Percentiles rank a stretch among this genome's conserved stretches.
These are phyloP conservation scores for Iris macrosiphon DNA, from an alignment of 106 monocot genomes.

Conservation along the genomic window DNA sequence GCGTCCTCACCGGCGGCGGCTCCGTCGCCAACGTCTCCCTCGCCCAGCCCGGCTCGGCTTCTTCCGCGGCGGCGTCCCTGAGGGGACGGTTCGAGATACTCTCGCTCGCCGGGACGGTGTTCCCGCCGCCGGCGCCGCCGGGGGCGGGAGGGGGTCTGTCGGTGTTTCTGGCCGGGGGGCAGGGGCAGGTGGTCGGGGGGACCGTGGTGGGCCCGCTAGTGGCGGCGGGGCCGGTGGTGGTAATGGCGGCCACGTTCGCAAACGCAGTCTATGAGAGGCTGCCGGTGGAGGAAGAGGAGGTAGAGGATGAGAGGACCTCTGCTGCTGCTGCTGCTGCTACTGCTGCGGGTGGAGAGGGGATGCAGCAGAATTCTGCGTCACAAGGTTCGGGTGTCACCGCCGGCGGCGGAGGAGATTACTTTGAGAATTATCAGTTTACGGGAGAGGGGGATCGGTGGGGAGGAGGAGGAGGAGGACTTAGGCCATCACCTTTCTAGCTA, in stretches of 20 bases:
- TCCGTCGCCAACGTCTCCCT: slow-evolving; percentile 1
- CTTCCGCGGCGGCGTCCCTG: neutral
- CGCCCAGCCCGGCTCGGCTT: neutral
- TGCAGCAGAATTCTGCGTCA: neutral
- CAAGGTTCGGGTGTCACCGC: slow-evolving; percentile 2
- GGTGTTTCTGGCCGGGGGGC: slow-evolving; percentile 35
- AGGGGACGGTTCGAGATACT: slow-evolving; percentile 1
- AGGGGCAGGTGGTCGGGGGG: slow-evolving; percentile 40
- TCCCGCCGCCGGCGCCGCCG: slow-evolving; percentile 43
- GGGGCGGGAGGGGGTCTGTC: slow-evolving; percentile 30
- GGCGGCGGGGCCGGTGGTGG: slow-evolving; percentile 14
- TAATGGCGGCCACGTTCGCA: slow-evolving; percentile 38
- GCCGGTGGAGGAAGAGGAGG: slow-evolving; percentile 34
- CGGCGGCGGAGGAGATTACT: neutral
- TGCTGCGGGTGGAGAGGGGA: slow-evolving; percentile 11
- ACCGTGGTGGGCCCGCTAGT: slow-evolving; percentile 40
- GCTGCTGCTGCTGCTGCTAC: neutral
- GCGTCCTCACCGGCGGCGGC: neutral
- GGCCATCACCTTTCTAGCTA: no score
- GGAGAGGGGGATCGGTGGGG: neutral
- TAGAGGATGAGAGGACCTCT: slow-evolving; percentile 1
- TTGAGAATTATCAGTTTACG: no score
- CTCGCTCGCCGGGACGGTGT: slow-evolving; percentile 35
- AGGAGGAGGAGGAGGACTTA: no score
- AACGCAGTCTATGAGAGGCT: slow-evolving; percentile 46